These are phyloP conservation scores for Talaromyces sp. DNA, from an alignment of 2,329 filamentous ascomycete genomes.

Conservation along the genomic window DNA sequence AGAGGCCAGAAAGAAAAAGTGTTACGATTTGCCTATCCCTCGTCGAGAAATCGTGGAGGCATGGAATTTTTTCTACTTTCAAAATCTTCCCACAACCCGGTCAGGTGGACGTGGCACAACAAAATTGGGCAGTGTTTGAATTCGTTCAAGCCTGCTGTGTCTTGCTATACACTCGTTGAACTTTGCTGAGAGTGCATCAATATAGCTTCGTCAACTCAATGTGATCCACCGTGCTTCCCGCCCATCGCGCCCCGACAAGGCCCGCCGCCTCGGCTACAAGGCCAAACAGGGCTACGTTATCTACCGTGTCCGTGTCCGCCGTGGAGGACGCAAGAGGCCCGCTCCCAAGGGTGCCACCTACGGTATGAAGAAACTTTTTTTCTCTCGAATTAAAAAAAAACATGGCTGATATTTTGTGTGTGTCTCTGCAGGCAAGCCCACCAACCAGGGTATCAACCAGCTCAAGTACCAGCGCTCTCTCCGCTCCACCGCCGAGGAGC, in stretches of 20 bases:
- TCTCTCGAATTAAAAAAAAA: neutral
- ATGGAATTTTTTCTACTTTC: neutral
- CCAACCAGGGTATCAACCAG: constrained; percentile 99
- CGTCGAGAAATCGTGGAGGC: neutral
- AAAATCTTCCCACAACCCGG: constrained; percentile 20
- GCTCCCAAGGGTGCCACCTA: constrained; percentile 97
- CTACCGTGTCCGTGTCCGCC: constrained; percentile 97
- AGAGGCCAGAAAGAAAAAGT: neutral
- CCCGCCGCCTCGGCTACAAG: constrained; percentile 99
- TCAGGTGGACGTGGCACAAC: constrained; percentile 44
- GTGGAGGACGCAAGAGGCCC: constrained; percentile 97
- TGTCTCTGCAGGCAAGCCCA: constrained; percentile 78
- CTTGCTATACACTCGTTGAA: constrained; percentile 99
- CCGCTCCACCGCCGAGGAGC: constrained; percentile 96
- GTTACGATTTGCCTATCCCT: constrained; percentile 21
- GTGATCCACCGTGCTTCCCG: constrained; percentile 99
- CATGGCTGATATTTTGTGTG: constrained; percentile 21
- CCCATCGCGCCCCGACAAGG: constrained; percentile 98
- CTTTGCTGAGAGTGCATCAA: constrained; percentile 99
- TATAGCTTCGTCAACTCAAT: constrained; percentile 99
- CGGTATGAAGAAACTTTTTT: constrained; percentile 56
- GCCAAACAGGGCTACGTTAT: constrained; percentile 99
- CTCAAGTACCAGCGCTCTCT: constrained; percentile 99
- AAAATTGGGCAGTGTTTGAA: constrained; percentile 19
- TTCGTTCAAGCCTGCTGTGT: constrained; percentile 39